Percentiles rank a stretch among this genome's conserved stretches.
Evolutionary conservation across 805 yeast species (phyloP).

Genomic region (Candida ovalis): DNA sequence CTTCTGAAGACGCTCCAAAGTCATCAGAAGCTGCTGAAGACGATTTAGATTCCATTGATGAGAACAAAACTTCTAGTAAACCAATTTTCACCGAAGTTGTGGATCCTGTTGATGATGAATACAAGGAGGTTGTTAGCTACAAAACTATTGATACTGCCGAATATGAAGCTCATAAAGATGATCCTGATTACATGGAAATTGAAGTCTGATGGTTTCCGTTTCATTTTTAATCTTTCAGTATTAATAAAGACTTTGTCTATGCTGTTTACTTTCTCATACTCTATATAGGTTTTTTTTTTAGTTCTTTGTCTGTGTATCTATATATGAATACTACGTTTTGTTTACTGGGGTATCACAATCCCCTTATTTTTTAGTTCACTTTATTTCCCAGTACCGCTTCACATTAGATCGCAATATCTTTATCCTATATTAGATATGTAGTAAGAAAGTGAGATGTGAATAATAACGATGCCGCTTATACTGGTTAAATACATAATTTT

Average conservation of each 20-base stretch:
- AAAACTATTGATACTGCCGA: conserved; percentile 50
- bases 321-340: neutral
- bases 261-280: neutral
- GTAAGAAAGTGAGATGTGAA: no score
- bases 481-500: no score
- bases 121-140: conserved; percentile 35
- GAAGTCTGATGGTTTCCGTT: conserved; percentile 6
- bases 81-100: conserved; percentile 32
- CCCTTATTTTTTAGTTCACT: neutral
- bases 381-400: neutral
- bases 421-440: no score
- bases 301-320: neutral
- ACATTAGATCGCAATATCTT: no score
- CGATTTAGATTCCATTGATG: conserved; percentile 18
- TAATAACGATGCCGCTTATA: no score
- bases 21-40: conserved; percentile 5
- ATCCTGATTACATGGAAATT: conserved; percentile 47
- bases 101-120: conserved; percentile 19
- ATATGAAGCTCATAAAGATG: conserved; percentile 39
- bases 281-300: neutral
- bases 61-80: conserved; percentile 15
- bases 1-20: conserved; percentile 4
- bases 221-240: neutral
- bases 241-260: no score
- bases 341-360: no score